Conservation (phyloP, 805 yeast species). For the Phaffomyces thermotolerans region DNA sequence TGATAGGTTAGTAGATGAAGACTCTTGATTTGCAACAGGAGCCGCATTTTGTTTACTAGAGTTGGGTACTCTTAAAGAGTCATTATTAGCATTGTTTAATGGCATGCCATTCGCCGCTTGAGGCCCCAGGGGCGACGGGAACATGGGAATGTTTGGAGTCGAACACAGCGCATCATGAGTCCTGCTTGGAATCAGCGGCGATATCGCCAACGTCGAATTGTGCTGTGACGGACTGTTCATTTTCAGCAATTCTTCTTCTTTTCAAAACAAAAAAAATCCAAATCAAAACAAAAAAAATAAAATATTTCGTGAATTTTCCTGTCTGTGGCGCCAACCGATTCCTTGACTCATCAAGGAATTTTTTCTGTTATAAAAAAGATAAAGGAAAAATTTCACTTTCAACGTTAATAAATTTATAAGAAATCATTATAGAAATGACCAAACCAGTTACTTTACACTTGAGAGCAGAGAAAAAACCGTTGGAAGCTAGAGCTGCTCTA, state of each 20-base stretch:
- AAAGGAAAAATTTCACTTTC: too few relatives aligned
- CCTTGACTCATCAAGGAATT: too few relatives aligned
- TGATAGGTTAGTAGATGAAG: slow-evolving; percentile 27
- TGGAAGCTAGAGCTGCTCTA: slow-evolving; percentile 95
- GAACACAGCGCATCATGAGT: slow-evolving; percentile 34
- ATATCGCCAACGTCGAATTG: slow-evolving; percentile 65
- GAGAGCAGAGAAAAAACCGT: slow-evolving; percentile 95
- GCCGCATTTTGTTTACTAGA: not conserved
- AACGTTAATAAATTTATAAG: not conserved
- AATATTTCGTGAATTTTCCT: too few relatives aligned
- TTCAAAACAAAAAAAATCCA: too few relatives aligned
- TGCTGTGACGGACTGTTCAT: slow-evolving; percentile 45
- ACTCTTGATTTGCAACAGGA: not conserved
- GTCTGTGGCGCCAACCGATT: too few relatives aligned
- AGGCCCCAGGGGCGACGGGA: slow-evolving; percentile 25
- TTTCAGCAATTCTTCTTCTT: not conserved
- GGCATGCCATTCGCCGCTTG: not conserved
- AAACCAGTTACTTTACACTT: slow-evolving; percentile 64
- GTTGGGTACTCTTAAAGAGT: not conserved
- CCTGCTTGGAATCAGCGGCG: slow-evolving; percentile 46
- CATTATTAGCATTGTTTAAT: not conserved
- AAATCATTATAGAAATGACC: slow-evolving; percentile 11
- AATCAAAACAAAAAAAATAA: too few relatives aligned
- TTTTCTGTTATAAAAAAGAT: too few relatives aligned
- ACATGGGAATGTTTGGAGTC: slow-evolving; percentile 39